Evolutionary conservation across 805 yeast genomes (phyloP), one percentile per base, ranked within the genome.

Genomic region (Candida oleophila): DNA sequence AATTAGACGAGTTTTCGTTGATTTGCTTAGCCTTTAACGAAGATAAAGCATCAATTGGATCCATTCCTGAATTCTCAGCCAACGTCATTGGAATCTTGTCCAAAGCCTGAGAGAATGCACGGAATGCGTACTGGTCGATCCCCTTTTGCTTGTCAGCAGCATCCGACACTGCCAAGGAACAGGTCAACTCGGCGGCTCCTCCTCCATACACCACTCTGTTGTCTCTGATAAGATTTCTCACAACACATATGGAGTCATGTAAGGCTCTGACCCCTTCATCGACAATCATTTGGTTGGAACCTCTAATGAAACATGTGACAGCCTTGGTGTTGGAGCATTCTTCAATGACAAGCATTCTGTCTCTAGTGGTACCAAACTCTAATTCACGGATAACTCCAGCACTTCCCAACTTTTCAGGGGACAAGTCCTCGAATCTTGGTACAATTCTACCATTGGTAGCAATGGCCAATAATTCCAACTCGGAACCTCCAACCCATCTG

Each of bases 401-500:
- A 32, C 73, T 71, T 49, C 99, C 99, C 52, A 94, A 79, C 68
- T 94, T 94, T 32, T 80, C 87, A 1, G 80, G 64, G 3, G 87
- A 68, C 57, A 94, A 77, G 66, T 94, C 99, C 71, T 94, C 97
- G 69, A 94, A 94, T 60, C 99, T 77, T 38, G 99, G 97, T 38
- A 94, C 99, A 58, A 94, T 94, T 61, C 96, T 85, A 49, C 98
- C 99, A 61, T 89, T 85, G 9, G 99, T 95, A 41, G 98, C 97
- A 66, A 94, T 92, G 32, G 99, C 99, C 60, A 95, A 83, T 53
- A 89, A 80, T 73, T 92, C 99, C 56, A 92, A 78, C 60, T 92
- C 99, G 44, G 95, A 89, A 38, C 98, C 99, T 50, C 98, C 99
- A 44, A 94, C 96, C 99, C 99, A 94, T 74, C 99, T 83, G 36